These are phyloP conservation scores for Coemansia sp. DNA, from an alignment of 192 early-diverging fungal species.

Conservation along the genomic window DNA sequence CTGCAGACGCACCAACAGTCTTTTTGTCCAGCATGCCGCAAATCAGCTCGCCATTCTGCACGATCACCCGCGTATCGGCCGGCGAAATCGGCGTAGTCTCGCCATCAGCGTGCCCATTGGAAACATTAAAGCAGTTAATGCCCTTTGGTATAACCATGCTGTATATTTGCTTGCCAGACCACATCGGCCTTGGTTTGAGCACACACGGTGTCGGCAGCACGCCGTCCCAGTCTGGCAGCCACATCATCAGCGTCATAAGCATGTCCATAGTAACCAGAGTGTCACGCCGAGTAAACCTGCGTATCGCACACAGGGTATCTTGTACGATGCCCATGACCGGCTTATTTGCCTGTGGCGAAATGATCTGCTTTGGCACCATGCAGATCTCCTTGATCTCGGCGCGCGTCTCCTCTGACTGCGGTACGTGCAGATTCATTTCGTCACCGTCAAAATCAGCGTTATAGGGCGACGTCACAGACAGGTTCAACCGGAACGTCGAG, in stretches of 20 bases:
- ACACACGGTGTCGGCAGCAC: constrained; percentile 89
- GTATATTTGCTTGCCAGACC: constrained; percentile 97
- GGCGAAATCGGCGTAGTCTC: constrained; percentile 77
- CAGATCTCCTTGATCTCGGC: constrained; percentile 95
- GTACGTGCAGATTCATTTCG: constrained; percentile 99
- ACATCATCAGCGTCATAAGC: constrained; percentile 95
- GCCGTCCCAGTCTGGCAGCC: constrained; percentile 96
- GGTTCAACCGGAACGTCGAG: constrained; percentile 96
- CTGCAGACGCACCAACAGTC: constrained; percentile 82
- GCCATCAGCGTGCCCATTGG: constrained; percentile 75
- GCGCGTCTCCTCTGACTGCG: constrained; percentile 93
- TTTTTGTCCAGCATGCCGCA: constrained; percentile 94
- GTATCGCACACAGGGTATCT: constrained; percentile 93
- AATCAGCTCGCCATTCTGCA: constrained; percentile 89
- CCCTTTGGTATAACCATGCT: constrained; percentile 90
- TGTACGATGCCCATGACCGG: constrained; percentile 99
- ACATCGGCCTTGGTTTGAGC: constrained; percentile 91
- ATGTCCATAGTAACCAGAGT: constrained; percentile 81
- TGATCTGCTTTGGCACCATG: constrained; percentile 97
- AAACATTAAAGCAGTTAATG: constrained; percentile 82
- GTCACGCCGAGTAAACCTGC: constrained; percentile 94
- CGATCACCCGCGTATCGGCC: constrained; percentile 85
- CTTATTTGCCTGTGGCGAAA: constrained; percentile 95
- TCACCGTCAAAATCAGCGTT: constrained; percentile 99
- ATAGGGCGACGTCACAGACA: constrained; percentile 96